A percentile compares a stretch with the other conserved stretches of the same genome.
These are phyloP conservation scores for Raffaelea ambrosiae DNA, from an alignment of 2,329 filamentous ascomycete genomes.

Conservation along the genomic window DNA sequence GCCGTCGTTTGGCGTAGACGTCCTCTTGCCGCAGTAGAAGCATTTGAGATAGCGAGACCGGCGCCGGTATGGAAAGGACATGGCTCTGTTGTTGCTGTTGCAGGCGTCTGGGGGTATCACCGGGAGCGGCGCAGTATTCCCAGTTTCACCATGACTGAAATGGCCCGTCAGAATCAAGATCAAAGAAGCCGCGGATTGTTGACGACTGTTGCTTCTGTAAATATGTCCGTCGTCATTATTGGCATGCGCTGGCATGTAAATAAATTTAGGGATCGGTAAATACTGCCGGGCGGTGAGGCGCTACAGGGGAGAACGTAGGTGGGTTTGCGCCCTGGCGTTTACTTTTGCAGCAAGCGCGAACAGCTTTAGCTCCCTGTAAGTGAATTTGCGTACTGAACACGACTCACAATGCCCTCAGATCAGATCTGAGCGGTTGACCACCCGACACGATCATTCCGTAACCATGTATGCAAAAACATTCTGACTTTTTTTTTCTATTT, in stretches of 20 bases:
- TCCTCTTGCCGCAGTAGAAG: conserved; percentile 75
- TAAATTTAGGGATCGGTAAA: conserved; percentile 5
- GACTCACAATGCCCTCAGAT: no score
- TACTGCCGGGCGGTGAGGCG: conserved; percentile 15
- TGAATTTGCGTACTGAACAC: no score
- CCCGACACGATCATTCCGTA: no score
- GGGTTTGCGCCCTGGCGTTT: no score
- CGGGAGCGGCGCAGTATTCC: no score
- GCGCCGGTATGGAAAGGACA: conserved; percentile 29
- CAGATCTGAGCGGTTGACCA: no score
- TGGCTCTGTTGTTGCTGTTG: conserved; percentile 15
- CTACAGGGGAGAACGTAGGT: not conserved
- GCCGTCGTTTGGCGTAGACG: conserved; percentile 50
- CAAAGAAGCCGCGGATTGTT: not conserved
- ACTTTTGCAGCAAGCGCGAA: no score
- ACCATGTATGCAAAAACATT: no score
- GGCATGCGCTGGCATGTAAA: no score
- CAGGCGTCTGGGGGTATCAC: no score
- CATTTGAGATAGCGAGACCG: conserved; percentile 49
- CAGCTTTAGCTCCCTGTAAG: no score
- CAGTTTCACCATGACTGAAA: not conserved
- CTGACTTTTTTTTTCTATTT: no score
- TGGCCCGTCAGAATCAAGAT: not conserved
- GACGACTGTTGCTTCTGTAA: conserved; percentile 3
- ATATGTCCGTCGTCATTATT: conserved; percentile 3